Conservation (phyloP, 208 protist species). For the Giardia muris region DNA sequence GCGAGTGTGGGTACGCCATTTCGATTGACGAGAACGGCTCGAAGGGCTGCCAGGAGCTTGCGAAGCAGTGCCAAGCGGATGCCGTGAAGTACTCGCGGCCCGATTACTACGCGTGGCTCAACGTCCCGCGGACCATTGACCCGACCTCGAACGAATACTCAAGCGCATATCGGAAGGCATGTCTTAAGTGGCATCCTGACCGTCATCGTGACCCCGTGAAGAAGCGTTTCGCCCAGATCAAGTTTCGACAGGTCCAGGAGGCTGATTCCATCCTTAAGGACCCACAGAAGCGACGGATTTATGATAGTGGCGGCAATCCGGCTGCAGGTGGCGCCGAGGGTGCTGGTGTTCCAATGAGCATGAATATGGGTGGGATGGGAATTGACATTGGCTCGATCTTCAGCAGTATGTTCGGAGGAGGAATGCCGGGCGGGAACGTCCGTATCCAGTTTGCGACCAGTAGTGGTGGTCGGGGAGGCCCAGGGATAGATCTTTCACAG, state of each 20-base stretch:
- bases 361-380: constrained; percentile 27
- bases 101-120: constrained; percentile 8
- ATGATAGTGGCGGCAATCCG: constrained; percentile 25
- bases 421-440: not conserved
- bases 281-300: not conserved
- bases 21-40: not conserved
- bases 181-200: constrained; percentile 12
- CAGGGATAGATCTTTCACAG: not conserved
- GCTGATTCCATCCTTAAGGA: constrained; percentile 3
- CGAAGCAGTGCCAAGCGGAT: not conserved
- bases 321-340: not conserved
- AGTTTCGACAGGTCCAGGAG: constrained; percentile 16
- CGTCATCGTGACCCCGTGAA: constrained; percentile 2
- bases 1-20: not conserved
- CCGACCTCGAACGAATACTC: not conserved
- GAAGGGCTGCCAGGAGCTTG: not conserved
- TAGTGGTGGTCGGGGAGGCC: not conserved
- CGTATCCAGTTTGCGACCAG: not conserved
- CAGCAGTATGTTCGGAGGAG: not conserved
- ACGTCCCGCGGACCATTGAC: not conserved
- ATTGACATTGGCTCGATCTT: constrained; percentile 13
- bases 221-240: not conserved
- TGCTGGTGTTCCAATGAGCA: not conserved
- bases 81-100: not conserved
- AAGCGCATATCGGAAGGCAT: not conserved